Percentiles rank a stretch among this genome's conserved stretches.
Conservation (phyloP, 768 basidiomycete species). For the Panellus pusillus region DNA sequence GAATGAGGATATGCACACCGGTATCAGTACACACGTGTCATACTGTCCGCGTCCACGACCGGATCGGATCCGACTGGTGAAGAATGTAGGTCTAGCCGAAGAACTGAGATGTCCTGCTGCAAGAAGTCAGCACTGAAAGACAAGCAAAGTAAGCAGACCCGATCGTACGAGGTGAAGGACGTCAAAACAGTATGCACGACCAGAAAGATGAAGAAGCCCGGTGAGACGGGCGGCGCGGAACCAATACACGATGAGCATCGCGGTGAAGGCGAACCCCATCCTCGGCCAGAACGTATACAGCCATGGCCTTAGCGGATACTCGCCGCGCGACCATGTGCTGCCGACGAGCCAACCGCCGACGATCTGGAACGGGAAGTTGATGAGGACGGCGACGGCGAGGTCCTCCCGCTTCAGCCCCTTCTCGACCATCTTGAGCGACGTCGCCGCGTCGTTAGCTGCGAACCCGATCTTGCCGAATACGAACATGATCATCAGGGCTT, state of each 20-base stretch:
- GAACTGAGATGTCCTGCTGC: constrained; percentile 86
- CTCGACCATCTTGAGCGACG: constrained; percentile 91
- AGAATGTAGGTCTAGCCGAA: constrained; percentile 99
- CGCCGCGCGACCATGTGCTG: constrained; percentile 79
- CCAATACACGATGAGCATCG: constrained; percentile 75
- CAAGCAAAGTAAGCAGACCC: background rate
- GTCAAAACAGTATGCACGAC: constrained; percentile 80
- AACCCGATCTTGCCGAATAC: constrained; percentile 93
- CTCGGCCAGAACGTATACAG: constrained; percentile 89
- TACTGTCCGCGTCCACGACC: constrained; percentile 96
- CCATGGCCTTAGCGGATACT: constrained; percentile 83
- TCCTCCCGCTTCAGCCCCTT: constrained; percentile 96
- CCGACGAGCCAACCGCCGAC: constrained; percentile 92
- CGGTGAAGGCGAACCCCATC: constrained; percentile 67
- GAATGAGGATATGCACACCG: background rate
- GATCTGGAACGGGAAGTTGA: constrained; percentile 98
- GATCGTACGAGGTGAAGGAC: constrained; percentile 78
- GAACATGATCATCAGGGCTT: constrained; percentile 82
- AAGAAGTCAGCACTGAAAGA: background rate
- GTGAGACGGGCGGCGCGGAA: constrained; percentile 77
- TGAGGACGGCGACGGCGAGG: constrained; percentile 89
- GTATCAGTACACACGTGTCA: background rate
- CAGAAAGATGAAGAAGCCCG: constrained; percentile 76
- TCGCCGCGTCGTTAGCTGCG: constrained; percentile 90
- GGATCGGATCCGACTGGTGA: constrained; percentile 96